Percentiles rank a stretch among this genome's conserved stretches.
Evolutionary conservation across 169 alveolate species (phyloP).

Genomic region (Babesia microti): DNA sequence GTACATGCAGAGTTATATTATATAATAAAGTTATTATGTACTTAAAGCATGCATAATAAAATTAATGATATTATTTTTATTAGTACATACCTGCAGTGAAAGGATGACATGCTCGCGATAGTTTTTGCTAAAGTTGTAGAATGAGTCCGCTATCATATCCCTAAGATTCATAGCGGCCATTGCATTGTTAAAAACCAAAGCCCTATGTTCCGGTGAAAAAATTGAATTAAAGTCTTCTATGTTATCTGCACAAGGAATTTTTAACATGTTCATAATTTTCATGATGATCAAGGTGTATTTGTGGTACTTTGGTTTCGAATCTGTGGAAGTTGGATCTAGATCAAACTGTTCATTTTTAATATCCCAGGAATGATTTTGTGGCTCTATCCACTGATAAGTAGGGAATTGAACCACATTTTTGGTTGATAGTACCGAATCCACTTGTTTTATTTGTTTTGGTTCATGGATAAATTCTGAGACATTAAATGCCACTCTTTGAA

Average conservation of each 20-base stretch:
- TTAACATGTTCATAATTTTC: background rate
- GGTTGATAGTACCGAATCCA: no score
- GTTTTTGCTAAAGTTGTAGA: constrained; percentile 36
- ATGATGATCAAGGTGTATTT: background rate
- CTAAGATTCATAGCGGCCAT: constrained; percentile 30
- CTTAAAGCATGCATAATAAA: no score
- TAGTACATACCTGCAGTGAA: no score
- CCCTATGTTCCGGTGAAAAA: constrained; percentile 20
- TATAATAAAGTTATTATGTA: no score
- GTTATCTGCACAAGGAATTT: constrained; percentile 22
- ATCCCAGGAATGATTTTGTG: no score
- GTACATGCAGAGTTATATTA: no score
- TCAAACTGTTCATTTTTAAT: background rate
- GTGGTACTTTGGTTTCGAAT: no score
- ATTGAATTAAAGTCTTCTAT: constrained; percentile 4
- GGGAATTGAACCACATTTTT: no score
- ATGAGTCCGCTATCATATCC: constrained; percentile 31
- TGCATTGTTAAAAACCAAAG: constrained; percentile 15
- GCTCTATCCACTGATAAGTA: no score
- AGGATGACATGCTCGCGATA: constrained; percentile 31
- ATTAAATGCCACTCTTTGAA: constrained; percentile 23
- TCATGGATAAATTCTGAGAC: constrained; percentile 17
- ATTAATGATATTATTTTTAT: no score
- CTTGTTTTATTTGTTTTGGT: no score
- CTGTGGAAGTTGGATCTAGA: constrained; percentile 3